Conservation (phyloP, 495 filamentous ascomycete genomes). For the Aspergillus ellipticus region DNA sequence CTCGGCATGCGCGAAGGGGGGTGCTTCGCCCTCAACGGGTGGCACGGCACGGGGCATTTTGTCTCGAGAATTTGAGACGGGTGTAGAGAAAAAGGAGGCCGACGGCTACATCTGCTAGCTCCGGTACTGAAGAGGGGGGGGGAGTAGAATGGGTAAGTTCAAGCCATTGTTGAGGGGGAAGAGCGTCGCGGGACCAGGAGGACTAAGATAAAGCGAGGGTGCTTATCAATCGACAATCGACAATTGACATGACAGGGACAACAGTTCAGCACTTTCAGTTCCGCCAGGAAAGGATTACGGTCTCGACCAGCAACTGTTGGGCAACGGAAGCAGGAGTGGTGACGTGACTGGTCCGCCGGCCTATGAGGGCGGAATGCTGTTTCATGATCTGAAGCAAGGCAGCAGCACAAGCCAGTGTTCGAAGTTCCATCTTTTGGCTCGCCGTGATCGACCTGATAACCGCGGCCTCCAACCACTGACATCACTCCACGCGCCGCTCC, state of each 20-base stretch:
- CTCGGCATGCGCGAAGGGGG: slow-evolving; percentile 20
- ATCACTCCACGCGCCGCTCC: not conserved
- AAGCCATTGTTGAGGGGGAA: not conserved
- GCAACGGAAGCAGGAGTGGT: not conserved
- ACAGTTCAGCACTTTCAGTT: not conserved
- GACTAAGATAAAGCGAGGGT: not conserved
- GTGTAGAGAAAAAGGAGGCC: not conserved
- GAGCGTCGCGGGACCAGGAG: not conserved
- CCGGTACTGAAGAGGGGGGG: not conserved
- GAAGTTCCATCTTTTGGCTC: no score
- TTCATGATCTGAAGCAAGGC: not conserved
- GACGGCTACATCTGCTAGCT: not conserved
- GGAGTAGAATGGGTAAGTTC: no score
- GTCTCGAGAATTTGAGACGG: not conserved
- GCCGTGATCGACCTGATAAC: not conserved
- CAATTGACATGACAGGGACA: not conserved
- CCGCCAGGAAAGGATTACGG: no score
- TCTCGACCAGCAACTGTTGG: not conserved
- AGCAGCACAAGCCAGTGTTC: not conserved
- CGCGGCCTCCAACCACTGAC: not conserved
- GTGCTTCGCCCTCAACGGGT: not conserved
- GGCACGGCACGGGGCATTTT: not conserved
- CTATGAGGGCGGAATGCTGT: not conserved
- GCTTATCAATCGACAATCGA: not conserved
- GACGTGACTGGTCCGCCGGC: not conserved